Conservation (phyloP, 2,329 filamentous ascomycete species). For the Fusarium proliferatum region DNA sequence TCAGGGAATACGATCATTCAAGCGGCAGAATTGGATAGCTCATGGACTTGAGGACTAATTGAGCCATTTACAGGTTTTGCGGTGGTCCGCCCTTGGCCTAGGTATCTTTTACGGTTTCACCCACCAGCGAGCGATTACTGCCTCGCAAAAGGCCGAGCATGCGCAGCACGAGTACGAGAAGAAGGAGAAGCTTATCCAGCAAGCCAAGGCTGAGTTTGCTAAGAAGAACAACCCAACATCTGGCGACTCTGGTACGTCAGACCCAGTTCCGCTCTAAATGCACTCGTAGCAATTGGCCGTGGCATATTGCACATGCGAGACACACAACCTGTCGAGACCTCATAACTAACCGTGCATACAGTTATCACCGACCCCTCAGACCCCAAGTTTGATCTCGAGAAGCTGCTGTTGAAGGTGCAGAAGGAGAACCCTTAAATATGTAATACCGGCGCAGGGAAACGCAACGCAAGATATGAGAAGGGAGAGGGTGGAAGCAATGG, state of each 20-base stretch:
- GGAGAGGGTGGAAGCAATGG: constrained; percentile 44
- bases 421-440: constrained; percentile 62
- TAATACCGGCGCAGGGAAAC: constrained; percentile 23
- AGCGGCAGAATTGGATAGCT: constrained; percentile 26
- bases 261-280: constrained; percentile 2
- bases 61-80: constrained; percentile 78
- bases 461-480: constrained; percentile 39
- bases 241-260: constrained; percentile 48
- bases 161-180: constrained; percentile 86
- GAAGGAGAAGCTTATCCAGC: constrained; percentile 90
- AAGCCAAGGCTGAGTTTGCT: constrained; percentile 91
- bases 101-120: constrained; percentile 96
- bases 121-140: constrained; percentile 85
- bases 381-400: constrained; percentile 94
- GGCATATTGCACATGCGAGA: constrained; percentile 11
- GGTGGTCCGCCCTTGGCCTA: constrained; percentile 92
- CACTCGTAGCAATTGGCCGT: constrained; percentile 23
- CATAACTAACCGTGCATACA: constrained; percentile 43
- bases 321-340: background rate
- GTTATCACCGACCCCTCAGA: constrained; percentile 74
- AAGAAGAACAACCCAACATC: constrained; percentile 73
- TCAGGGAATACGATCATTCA: constrained; percentile 24
- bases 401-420: constrained; percentile 75
- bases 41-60: constrained; percentile 44
- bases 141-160: constrained; percentile 75